A percentile compares a stretch with the other conserved stretches of the same genome.
Conservation (phyloP, 2,329 filamentous ascomycete species). For the Albifimbria verrucaria region DNA sequence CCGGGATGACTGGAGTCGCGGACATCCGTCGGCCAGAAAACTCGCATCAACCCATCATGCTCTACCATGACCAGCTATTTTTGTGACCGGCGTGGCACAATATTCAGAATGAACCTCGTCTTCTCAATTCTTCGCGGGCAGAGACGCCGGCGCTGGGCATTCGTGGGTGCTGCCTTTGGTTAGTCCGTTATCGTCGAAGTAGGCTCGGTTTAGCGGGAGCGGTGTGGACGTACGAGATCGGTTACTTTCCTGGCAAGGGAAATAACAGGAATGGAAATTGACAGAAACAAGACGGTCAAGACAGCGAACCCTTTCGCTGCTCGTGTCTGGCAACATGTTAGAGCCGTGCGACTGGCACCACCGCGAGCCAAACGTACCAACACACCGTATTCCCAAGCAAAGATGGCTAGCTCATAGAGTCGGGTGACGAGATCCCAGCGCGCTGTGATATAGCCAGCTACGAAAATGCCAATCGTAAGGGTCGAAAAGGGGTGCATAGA, state of each 20-base stretch:
- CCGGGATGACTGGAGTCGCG: constrained; percentile 69
- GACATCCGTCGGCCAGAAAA: constrained; percentile 96
- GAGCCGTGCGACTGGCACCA: neutral
- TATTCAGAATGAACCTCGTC: constrained; percentile 85
- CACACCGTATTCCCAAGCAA: constrained; percentile 98
- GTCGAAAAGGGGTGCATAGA: constrained; percentile 98
- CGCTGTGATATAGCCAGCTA: constrained; percentile 98
- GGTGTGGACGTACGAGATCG: constrained; percentile 59
- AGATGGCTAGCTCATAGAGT: constrained; percentile 93
- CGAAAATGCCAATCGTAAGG: constrained; percentile 95
- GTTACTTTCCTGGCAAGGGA: constrained; percentile 79
- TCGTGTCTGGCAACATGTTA: constrained; percentile 29
- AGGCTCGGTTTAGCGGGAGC: constrained; percentile 2
- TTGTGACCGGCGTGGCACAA: constrained; percentile 13
- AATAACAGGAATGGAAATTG: constrained; percentile 80
- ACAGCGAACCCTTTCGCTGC: constrained; percentile 81
- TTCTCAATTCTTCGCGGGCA: constrained; percentile 89
- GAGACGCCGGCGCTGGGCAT: constrained; percentile 78
- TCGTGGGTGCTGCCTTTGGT: constrained; percentile 70
- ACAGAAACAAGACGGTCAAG: constrained; percentile 79
- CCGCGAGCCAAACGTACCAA: constrained; percentile 59
- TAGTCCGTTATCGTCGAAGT: no score
- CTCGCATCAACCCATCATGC: constrained; percentile 88
- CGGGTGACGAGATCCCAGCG: constrained; percentile 98
- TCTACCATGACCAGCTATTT: constrained; percentile 57